Conservation (phyloP, 2,329 filamentous ascomycete species). For the Pyrenophora graminea region DNA sequence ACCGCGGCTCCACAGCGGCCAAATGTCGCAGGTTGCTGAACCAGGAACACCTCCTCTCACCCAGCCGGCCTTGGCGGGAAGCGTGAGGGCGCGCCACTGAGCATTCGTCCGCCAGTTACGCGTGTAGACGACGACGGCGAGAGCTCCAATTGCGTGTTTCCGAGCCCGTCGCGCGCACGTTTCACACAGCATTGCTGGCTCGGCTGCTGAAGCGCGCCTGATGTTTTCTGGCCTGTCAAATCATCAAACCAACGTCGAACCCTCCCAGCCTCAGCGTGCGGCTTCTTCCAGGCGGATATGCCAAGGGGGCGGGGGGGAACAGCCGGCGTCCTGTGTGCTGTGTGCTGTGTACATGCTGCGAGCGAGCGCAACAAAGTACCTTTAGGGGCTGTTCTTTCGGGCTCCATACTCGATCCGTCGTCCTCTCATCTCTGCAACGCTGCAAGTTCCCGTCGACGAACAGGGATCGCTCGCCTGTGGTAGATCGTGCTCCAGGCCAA, state of each 20-base stretch:
- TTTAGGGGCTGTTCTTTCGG: slow-evolving; percentile 37
- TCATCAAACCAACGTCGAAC: slow-evolving; percentile 41
- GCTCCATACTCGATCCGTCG: slow-evolving; percentile 32
- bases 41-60: slow-evolving; percentile 19
- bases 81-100: slow-evolving; percentile 18
- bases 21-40: slow-evolving; percentile 25
- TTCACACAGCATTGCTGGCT: slow-evolving; percentile 34
- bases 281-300: not conserved
- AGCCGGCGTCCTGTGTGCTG: slow-evolving; percentile 4
- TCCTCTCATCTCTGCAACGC: slow-evolving; percentile 34
- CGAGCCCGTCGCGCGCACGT: slow-evolving; percentile 39
- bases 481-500: slow-evolving; percentile 20
- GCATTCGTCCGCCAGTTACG: slow-evolving; percentile 14
- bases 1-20: slow-evolving; percentile 29
- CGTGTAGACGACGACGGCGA: slow-evolving; percentile 11
- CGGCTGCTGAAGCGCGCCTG: slow-evolving; percentile 26
- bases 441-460: slow-evolving; percentile 34
- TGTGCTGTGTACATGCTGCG: not conserved
- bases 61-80: slow-evolving; percentile 28
- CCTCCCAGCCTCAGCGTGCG: slow-evolving; percentile 28
- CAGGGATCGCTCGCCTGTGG: slow-evolving; percentile 17
- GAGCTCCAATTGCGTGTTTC: slow-evolving; percentile 16
- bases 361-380: slow-evolving; percentile 2
- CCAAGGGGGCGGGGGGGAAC: not conserved
- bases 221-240: slow-evolving; percentile 40